Evolutionary conservation across 2,329 filamentous ascomycete genomes (phyloP), one percentile per base, ranked within the genome.

Genomic region (Ramichloridium luteum): DNA sequence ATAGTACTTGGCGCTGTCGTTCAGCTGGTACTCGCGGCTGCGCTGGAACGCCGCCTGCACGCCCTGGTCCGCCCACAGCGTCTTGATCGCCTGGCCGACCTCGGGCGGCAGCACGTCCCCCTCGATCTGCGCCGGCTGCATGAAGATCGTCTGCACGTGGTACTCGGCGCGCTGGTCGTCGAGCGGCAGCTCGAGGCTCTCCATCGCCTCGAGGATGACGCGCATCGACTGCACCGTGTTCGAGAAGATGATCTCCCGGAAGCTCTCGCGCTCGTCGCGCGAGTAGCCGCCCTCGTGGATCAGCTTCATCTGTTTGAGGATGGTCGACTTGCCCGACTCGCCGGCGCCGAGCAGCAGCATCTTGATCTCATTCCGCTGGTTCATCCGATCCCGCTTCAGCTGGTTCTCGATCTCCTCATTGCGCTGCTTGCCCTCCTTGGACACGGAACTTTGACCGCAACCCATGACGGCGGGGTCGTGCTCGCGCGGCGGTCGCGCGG

Each of bases 371-470:
- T 98, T 98, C 54, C 88, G 80, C 68, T 94, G 86, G 71, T 93
- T 80, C 82, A 96, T 82, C 67, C 93, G 92, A 59, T 98, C 90
- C 61, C 84, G 75, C 75, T 94, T 96, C 58, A 96, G 70, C 70
- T 96, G 88, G 62, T 94, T 96, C 67, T 98, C 90, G 57, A 98
- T 98, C 76, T 96, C 88, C 73, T 98, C 90, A 61, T 98, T 96
- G 52, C 90, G 80, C 70, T 85, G 83, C 82, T 94, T 96, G 67
- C 90, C 88, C 85, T 96, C 90, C 80, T 94, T 94, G 68, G 96
- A 90, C 70, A 96, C 90, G 58, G 90, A 93, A 62, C 88, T 96
- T 84, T 94, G 93, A 66, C 88, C 88, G 64, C 90, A 98, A 77
- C 90, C 90, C 90, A 98, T 98, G 54, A 70, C 85, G 79, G 59